phyloP scores from a whole-genome alignment of 75 land plant species.

The Cupressus sempervirens region DNA sequence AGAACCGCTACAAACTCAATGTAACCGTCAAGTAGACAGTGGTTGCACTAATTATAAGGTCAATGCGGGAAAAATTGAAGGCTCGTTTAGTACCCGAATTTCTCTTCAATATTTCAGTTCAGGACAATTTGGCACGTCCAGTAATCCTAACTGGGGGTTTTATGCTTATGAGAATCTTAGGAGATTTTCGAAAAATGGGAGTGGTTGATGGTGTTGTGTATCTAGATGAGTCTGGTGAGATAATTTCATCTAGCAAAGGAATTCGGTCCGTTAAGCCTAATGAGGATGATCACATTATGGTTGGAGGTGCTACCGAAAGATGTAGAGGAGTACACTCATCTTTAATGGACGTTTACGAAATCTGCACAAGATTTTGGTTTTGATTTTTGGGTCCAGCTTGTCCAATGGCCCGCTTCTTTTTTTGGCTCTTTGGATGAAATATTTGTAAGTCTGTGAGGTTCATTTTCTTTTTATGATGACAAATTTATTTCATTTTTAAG shows the following conservation, averaged over 20 bases:
- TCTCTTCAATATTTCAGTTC: neutral
- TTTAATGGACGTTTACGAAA: no score
- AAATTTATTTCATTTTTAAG: no score
- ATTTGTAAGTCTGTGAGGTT: no score
- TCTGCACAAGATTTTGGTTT: no score
- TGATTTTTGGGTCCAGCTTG: no score
- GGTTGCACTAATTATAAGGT: neutral
- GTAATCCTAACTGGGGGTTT: neutral
- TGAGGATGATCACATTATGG: slow-evolving; percentile 54
- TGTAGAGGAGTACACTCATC: no score
- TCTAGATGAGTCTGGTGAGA: slow-evolving; percentile 59
- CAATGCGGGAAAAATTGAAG: neutral
- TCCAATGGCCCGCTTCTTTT: no score
- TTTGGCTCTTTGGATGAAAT: no score
- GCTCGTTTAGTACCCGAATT: neutral
- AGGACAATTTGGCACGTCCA: neutral
- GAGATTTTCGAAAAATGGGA: neutral
- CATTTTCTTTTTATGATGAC: no score
- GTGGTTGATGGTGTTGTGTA: slow-evolving; percentile 48
- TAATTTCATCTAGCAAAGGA: slow-evolving; percentile 54
- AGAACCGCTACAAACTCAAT: neutral
- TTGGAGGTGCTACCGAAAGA: no score
- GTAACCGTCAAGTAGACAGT: neutral
- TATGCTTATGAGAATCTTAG: neutral
- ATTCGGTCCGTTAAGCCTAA: slow-evolving; percentile 55